Evolutionary conservation across 164 flowering plant genomes (phyloP).

Genomic region (Piper longum): DNA sequence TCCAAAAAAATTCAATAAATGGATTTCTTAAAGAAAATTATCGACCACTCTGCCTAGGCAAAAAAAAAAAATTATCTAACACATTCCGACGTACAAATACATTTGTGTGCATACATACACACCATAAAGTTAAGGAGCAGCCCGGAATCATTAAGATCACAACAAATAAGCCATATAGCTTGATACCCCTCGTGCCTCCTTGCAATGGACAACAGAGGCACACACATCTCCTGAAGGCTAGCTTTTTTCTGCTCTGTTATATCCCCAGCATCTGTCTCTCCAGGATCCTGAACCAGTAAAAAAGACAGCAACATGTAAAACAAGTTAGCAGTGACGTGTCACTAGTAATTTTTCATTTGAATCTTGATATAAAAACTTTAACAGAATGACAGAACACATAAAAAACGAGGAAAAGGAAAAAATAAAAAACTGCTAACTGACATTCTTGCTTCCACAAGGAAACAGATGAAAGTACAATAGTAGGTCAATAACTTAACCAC

Average conservation of each 20-base stretch:
- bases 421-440: too few species aligned
- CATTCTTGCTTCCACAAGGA: too few species aligned
- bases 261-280: slow-evolving; percentile 15
- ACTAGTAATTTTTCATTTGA: too few species aligned
- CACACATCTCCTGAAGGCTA: slow-evolving; percentile 31
- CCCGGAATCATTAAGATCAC: slow-evolving; percentile 64
- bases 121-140: slow-evolving; percentile 81
- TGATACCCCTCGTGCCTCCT: slow-evolving; percentile 73
- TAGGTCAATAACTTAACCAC: too few species aligned
- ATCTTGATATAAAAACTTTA: too few species aligned
- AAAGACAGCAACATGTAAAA: neutral
- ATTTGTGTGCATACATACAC: neutral
- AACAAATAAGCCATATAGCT: slow-evolving; percentile 72
- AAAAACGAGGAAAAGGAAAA: too few species aligned
- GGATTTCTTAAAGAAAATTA: neutral
- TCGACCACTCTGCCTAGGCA: neutral
- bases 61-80: neutral
- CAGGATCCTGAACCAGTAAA: slow-evolving; percentile 32
- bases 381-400: too few species aligned
- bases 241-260: slow-evolving; percentile 24
- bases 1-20: too few species aligned
- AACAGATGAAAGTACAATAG: too few species aligned
- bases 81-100: neutral
- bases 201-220: slow-evolving; percentile 54
- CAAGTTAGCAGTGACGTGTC: neutral